Evolutionary conservation across 2,329 filamentous ascomycete genomes (phyloP).

Genomic region (Geoglossum cookeanum): DNA sequence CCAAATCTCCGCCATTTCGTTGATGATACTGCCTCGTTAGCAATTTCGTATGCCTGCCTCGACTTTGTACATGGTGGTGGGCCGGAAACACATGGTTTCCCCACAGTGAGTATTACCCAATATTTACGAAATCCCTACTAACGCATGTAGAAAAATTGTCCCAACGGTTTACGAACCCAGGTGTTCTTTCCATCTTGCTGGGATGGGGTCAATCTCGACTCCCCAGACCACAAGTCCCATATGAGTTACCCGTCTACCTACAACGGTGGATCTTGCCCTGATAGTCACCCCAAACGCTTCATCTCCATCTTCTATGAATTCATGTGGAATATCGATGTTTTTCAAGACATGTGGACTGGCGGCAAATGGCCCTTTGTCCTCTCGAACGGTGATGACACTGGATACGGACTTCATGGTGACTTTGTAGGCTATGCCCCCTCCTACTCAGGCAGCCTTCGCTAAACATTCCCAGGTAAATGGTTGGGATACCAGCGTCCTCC

Average conservation of each 20-base stretch:
- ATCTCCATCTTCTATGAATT: conserved; percentile 42
- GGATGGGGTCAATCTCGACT: conserved; percentile 38
- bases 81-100: conserved; percentile 40
- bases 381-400: conserved; percentile 49
- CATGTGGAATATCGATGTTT: conserved; percentile 33
- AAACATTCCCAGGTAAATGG: conserved; percentile 30
- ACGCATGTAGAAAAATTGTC: conserved; percentile 37
- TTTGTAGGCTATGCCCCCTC: conserved; percentile 15
- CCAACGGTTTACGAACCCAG: conserved; percentile 36
- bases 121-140: not conserved
- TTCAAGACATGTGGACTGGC: conserved; percentile 18
- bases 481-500: conserved; percentile 47
- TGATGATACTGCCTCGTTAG: conserved; percentile 32
- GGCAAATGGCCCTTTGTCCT: conserved; percentile 46
- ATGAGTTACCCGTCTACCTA: conserved; percentile 39
- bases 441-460: not conserved
- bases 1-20: conserved; percentile 37
- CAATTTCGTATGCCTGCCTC: conserved; percentile 38
- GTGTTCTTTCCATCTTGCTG: conserved; percentile 59
- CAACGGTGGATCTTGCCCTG: conserved; percentile 34
- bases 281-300: conserved; percentile 32
- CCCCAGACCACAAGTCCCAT: conserved; percentile 39
- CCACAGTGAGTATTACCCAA: conserved; percentile 18
- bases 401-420: conserved; percentile 41
- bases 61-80: conserved; percentile 16